Conservation (phyloP, 2,329 filamentous ascomycete genomes). For the Penicillium nordicum region DNA sequence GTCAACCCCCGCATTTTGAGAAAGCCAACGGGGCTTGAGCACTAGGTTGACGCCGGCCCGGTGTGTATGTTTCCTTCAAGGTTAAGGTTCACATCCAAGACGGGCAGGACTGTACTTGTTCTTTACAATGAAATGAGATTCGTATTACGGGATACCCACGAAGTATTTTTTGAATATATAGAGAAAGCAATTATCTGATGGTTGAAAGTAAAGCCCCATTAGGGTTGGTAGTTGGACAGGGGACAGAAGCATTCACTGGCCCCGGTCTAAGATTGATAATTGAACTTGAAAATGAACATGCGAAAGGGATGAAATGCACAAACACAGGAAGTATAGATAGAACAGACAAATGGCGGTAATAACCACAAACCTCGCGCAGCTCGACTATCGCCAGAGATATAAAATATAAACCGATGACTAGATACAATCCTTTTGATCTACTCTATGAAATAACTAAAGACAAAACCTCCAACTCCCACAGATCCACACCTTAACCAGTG, state of each 20-base stretch:
- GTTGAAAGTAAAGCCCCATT: no score
- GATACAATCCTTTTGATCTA: not conserved
- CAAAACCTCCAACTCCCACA: not conserved
- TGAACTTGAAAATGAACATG: no score
- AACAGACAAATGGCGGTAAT: not conserved
- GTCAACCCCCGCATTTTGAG: not conserved
- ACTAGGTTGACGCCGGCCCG: not conserved
- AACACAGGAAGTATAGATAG: not conserved
- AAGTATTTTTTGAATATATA: no score
- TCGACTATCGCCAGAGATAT: not conserved
- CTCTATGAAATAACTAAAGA: not conserved
- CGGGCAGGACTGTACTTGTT: not conserved
- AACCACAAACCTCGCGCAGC: not conserved
- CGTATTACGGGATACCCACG: no score
- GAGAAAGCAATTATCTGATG: no score
- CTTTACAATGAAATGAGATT: not conserved
- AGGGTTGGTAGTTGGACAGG: no score
- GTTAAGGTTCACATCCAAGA: not conserved
- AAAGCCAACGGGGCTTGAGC: not conserved
- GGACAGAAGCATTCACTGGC: no score
- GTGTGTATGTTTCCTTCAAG: not conserved
- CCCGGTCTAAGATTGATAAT: not conserved
- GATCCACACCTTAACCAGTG: not conserved
- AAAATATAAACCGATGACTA: conserved; percentile 1
- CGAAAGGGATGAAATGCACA: not conserved